phyloP scores from a whole-genome alignment of 1,284 basidiomycete genomes.

The Amylostereum chailletii region DNA sequence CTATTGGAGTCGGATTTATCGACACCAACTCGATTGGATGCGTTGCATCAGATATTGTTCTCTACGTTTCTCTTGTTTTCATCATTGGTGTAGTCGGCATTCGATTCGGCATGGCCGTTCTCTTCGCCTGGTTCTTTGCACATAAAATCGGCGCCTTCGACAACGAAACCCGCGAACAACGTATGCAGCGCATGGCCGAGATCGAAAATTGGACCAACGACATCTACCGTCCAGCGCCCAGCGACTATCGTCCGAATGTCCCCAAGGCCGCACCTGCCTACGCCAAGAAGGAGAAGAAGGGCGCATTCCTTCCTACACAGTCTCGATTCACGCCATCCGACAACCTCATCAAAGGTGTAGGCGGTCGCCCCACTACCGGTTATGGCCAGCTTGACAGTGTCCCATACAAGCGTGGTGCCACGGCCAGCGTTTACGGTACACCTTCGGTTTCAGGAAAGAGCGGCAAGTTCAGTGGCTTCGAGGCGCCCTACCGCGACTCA shows the following conservation, averaged over 20 bases:
- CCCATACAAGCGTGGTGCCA: constrained; percentile 46
- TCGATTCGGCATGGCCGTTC: constrained; percentile 93
- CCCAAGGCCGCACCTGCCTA: constrained; percentile 48
- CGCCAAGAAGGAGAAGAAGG: constrained; percentile 48
- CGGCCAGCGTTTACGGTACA: constrained; percentile 46
- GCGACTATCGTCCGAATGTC: constrained; percentile 86
- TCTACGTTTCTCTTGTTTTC: constrained; percentile 94
- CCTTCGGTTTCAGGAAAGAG: constrained; percentile 28
- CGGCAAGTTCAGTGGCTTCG: constrained; percentile 59
- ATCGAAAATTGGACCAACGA: constrained; percentile 97
- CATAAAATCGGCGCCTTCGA: constrained; percentile 93
- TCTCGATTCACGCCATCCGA: constrained; percentile 86
- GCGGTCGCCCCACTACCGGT: constrained; percentile 61
- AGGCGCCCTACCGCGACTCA: constrained; percentile 70
- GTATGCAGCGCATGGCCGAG: constrained; percentile 85
- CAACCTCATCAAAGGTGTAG: constrained; percentile 51
- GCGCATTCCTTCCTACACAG: constrained; percentile 71
- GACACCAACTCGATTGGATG: constrained; percentile 94
- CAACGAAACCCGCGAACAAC: constrained; percentile 87
- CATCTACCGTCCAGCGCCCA: constrained; percentile 92
- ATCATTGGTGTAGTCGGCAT: constrained; percentile 96
- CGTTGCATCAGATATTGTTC: constrained; percentile 89
- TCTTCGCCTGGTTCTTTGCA: constrained; percentile 96
- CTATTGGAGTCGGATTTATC: constrained; percentile 86
- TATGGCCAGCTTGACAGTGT: constrained; percentile 67